Percentiles rank a stretch among this genome's conserved stretches.
Evolutionary conservation across 805 yeast species (phyloP).

Genomic region (Nakazawaea wyomingensis): DNA sequence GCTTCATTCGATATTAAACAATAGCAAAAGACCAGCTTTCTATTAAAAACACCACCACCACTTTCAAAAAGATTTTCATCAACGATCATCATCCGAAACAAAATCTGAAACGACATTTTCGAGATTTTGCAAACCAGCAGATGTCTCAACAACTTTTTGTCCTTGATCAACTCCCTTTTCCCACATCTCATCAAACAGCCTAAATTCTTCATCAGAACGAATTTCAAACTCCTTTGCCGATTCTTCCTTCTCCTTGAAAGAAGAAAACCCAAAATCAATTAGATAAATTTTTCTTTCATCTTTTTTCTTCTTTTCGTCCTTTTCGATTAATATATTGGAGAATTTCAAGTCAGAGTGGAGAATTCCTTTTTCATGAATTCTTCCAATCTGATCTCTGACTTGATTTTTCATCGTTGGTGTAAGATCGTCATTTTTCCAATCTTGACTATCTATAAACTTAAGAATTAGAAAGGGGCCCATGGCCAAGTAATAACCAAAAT

Average conservation of each 20-base stretch:
- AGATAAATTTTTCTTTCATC: too few species aligned
- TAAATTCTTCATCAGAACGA: neutral
- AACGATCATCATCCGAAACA: too few species aligned
- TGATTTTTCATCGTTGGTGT: neutral
- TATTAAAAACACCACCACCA: too few species aligned
- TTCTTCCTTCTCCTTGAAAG: neutral
- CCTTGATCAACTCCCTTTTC: neutral
- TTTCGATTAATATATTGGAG: neutral
- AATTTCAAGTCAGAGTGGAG: neutral
- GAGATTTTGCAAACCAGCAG: too few species aligned
- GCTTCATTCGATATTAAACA: too few species aligned
- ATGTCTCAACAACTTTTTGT: too few species aligned
- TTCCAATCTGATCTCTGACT: neutral
- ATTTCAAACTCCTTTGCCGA: neutral
- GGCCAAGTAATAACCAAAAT: neutral
- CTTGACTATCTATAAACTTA: too few species aligned
- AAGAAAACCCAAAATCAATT: conserved; percentile 4
- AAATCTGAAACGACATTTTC: too few species aligned
- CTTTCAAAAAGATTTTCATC: too few species aligned
- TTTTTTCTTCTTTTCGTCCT: too few species aligned
- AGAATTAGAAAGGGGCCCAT: neutral
- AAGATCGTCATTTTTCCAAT: neutral
- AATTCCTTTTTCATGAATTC: neutral
- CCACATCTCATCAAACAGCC: neutral
- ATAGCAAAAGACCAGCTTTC: too few species aligned